These are phyloP conservation scores for Striga hermonthica DNA, from an alignment of 305 asterid genomes.

Conservation along the genomic window DNA sequence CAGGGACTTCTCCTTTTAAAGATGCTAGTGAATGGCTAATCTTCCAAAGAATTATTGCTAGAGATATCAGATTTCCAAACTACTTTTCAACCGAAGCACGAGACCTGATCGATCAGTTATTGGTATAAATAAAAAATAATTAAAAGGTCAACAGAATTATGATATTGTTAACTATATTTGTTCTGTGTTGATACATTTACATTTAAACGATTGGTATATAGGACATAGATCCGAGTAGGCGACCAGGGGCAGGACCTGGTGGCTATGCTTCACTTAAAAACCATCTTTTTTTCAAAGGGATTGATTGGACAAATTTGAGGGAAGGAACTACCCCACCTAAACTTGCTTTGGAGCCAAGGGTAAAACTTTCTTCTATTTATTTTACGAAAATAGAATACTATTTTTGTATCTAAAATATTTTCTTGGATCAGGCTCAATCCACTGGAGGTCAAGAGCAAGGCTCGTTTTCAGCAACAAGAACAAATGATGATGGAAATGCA, in stretches of 20 bases:
- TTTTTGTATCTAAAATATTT: background rate
- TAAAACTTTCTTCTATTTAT: conserved; percentile 31
- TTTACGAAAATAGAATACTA: background rate
- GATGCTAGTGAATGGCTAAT: conserved; percentile 99
- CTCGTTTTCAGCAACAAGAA: conserved; percentile 38
- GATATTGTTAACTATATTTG: background rate
- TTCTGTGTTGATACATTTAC: too few species aligned
- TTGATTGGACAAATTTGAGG: conserved; percentile 76
- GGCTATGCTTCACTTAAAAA: conserved; percentile 80
- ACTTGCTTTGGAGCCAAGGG: conserved; percentile 69
- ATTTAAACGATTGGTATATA: conserved; percentile 30
- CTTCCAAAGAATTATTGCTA: conserved; percentile 88
- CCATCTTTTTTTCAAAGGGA: conserved; percentile 80
- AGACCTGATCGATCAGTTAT: conserved; percentile 80
- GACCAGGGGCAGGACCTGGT: conserved; percentile 90
- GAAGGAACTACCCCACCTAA: conserved; percentile 63
- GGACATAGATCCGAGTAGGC: conserved; percentile 86
- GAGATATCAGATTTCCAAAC: conserved; percentile 91
- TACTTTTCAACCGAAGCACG: conserved; percentile 81
- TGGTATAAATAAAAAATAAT: conserved; percentile 47
- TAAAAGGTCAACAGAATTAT: too few species aligned
- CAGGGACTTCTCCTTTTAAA: conserved; percentile 97
- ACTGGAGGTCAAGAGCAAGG: conserved; percentile 46
- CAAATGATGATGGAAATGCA: conserved; percentile 47
- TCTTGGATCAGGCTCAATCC: background rate